Base-by-base conservation (phyloP, 1,284 basidiomycete species). In the Schizophyllum amplum region DNA sequence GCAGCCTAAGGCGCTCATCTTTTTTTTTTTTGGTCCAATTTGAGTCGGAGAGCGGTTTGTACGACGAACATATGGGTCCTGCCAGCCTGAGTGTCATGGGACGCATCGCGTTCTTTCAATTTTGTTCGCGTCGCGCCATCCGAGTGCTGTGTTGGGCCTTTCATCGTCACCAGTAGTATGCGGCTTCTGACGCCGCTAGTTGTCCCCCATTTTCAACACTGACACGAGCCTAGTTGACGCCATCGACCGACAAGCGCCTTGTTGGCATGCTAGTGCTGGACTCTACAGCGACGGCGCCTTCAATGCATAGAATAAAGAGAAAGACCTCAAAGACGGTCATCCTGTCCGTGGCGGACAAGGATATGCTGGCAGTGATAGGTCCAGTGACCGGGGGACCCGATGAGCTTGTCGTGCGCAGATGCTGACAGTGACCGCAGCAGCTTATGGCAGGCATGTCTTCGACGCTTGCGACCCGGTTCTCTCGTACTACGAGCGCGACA, bases 381-480 rank as follows among this genome's bases (percentile, higher is more conserved):
- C 81, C 83, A 1, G 74, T 78, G 15, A 80, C 86, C 64, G 93
- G 94, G 1, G n/a, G 79, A 76, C 55, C 72, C 7, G 7, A 15
- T 42, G 25, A 53, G n/a, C 22, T 47, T 24, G 47, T 49, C 60
- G 47, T 57, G 27, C 48, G 59, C 24, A 60, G 27, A 52, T 57
- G 49, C 48, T 57, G 53, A 64, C n/a, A n/a, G n/a, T n/a, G 59
- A 50, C 57, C 57, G 47, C 24, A 42, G n/a, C 63, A 92, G 92
- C 79, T 22, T 98, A n/a, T n/a, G n/a, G 94, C 94, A 80, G 94
- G 68, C 82, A 89, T 68, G 68, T 86, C 54, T 84, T 87, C 61
- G 84, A 87, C 33, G 67, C 77, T 4, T 73, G 79, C 24, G 91
- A 96, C 62, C 74, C 75, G n/a, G 80, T 94, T 55, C 69, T 84